Percentiles rank a stretch among this genome's conserved stretches.
phyloP scores from a whole-genome alignment of 768 basidiomycete genomes.

The Rhodosporidiobolus odoratus region DNA sequence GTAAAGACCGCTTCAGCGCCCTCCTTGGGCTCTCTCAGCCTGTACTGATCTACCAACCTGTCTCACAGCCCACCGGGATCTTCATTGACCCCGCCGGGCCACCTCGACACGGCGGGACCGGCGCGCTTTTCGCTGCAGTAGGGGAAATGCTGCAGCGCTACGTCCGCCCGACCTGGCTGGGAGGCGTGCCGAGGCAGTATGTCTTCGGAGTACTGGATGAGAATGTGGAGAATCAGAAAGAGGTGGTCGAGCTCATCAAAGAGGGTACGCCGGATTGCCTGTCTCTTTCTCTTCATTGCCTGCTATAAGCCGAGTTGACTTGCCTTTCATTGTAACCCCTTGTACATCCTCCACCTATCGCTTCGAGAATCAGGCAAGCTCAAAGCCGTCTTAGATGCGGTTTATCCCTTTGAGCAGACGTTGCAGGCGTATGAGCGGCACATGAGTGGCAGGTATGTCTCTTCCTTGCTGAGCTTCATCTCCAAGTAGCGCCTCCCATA shows the following conservation, averaged over 20 bases:
- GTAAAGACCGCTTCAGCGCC: no score
- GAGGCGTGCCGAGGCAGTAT: conserved; percentile 49
- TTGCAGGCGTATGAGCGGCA: conserved; percentile 61
- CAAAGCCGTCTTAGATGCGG: conserved; percentile 59
- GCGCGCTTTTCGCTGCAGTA: background rate
- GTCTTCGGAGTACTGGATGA: conserved; percentile 8
- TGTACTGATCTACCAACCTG: background rate
- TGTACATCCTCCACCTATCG: no score
- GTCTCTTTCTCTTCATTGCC: no score
- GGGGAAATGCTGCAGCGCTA: conserved; percentile 44
- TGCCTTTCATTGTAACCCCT: background rate
- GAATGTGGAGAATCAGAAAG: conserved; percentile 42
- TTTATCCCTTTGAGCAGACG: conserved; percentile 56
- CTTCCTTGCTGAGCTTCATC: no score
- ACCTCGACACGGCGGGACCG: background rate
- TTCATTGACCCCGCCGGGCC: conserved; percentile 54
- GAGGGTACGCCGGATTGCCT: conserved; percentile 47
- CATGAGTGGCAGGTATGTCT: conserved; percentile 50
- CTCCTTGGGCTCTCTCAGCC: no score
- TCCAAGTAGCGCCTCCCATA: no score
- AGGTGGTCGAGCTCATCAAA: conserved; percentile 46
- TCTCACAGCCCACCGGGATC: conserved; percentile 40
- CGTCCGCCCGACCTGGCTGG: conserved; percentile 53
- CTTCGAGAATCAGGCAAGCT: conserved; percentile 54
- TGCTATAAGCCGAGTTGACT: background rate